Base-by-base conservation (phyloP, 257 asterid species). In the Anisodus acutangulus region DNA sequence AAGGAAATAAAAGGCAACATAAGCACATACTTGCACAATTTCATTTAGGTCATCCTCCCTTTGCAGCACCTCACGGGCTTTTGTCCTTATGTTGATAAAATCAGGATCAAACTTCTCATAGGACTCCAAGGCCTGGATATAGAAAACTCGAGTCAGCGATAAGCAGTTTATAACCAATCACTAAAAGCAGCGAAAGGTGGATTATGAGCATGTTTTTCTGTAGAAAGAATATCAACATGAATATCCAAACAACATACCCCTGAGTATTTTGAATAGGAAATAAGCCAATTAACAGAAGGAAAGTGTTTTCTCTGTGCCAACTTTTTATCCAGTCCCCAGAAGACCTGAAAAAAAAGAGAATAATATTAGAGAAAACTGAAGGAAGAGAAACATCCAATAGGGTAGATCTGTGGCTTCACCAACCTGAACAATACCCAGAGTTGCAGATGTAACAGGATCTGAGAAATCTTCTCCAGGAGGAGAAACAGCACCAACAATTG, bases 381-480 rank as follows among this genome's bases (percentile, higher is more conserved):
- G 51, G 62, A 86, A 80, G 74, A 84, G 8, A 83, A 74, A 74
- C 83, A 69, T 45, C 80, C 59, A 45, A 72, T 72, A 72, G 59
- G 57, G n/a, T 71, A 9, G 39, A 19, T 45, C 83, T 79, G 22
- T 53, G 11, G 37, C 70, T 80, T 45, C 45, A 37, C 58, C 85
- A 81, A 95, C 99, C 98, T 95, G 99, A 85, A 95, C 99, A 78
- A 95, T 95, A 88, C 99, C 92, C 87, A 95, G 99, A 57, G 99
- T 95, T 31, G 99, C 98, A 69, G 99, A 94, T 63, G 99, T 95
- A 85, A 95, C 99, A 81, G 99, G 99, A 89, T 95, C 99, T 53
- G 99, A 95, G 88, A 95, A 95, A 92, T 95, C 98, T 87, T 98
- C 99, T 85, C 99, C 99, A 0, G 99, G 99, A 82, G 99, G 99